Percentiles rank a stretch among this genome's conserved stretches.
phyloP scores from a whole-genome alignment of 2,329 filamentous ascomycete species.

The Taxawa tesnikishii region DNA sequence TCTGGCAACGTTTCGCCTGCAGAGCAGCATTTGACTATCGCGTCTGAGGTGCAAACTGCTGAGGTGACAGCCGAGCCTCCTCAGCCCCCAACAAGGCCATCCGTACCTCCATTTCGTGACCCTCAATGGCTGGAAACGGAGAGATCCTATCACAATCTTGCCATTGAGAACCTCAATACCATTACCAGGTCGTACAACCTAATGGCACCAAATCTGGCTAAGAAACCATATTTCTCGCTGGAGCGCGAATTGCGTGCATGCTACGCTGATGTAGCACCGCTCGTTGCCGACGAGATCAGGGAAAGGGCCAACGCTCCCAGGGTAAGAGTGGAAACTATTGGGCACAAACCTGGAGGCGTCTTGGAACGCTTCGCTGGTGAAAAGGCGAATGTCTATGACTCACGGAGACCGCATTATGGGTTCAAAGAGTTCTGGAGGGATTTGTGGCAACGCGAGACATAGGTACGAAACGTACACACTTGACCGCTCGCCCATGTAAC shows the following conservation, averaged over 20 bases:
- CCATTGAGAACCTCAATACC: slow-evolving; percentile 65
- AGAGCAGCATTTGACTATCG: slow-evolving; percentile 10
- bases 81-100: slow-evolving; percentile 7
- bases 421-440: slow-evolving; percentile 85
- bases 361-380: slow-evolving; percentile 48
- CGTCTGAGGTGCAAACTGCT: slow-evolving; percentile 3
- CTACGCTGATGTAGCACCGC: slow-evolving; percentile 75
- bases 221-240: slow-evolving; percentile 82
- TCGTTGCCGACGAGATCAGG: slow-evolving; percentile 58
- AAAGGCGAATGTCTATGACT: slow-evolving; percentile 58
- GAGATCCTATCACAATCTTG: slow-evolving; percentile 59
- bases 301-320: slow-evolving; percentile 47
- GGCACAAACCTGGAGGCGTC: slow-evolving; percentile 38
- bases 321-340: slow-evolving; percentile 27
- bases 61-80: slow-evolving; percentile 7
- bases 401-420: slow-evolving; percentile 64
- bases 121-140: slow-evolving; percentile 63
- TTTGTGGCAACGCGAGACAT: slow-evolving; percentile 37
- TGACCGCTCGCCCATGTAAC: no score
- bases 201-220: slow-evolving; percentile 82
- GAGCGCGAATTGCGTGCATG: slow-evolving; percentile 71
- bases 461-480: no score
- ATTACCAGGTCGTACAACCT: slow-evolving; percentile 85
- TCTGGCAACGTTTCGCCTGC: slow-evolving; percentile 13
- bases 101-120: slow-evolving; percentile 55